These are phyloP conservation scores for Liquidambar formosana DNA, from an alignment of 164 flowering plant species.

Conservation along the genomic window DNA sequence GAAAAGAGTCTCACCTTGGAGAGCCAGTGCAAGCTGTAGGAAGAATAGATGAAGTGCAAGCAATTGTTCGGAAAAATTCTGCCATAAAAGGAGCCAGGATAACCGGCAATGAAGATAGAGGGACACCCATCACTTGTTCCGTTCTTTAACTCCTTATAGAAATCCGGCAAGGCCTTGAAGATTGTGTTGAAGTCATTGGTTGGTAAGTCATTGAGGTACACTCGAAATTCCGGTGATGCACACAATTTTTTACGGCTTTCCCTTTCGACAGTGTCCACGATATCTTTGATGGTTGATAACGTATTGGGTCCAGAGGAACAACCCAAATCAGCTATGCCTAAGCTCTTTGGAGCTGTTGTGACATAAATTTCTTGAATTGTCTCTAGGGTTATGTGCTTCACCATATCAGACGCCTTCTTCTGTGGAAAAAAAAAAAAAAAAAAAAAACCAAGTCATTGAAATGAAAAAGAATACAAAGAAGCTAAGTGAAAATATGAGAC, in stretches of 20 bases:
- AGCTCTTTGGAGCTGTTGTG: conserved; percentile 35
- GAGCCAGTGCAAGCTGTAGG: conserved; percentile 80
- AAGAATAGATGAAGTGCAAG: conserved; percentile 71
- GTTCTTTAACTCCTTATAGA: conserved; percentile 36
- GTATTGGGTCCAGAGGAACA: conserved; percentile 89
- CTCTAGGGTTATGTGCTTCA: conserved; percentile 56
- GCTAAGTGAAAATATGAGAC: not conserved
- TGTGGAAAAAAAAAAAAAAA: conserved; percentile 18
- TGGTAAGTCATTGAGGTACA: conserved; percentile 82
- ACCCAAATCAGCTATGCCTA: conserved; percentile 81
- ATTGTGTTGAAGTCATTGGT: conserved; percentile 85
- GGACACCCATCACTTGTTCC: conserved; percentile 21
- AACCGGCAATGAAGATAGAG: conserved; percentile 55
- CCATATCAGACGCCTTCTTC: conserved; percentile 69
- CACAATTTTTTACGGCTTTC: conserved; percentile 16
- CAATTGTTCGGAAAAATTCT: conserved; percentile 61
- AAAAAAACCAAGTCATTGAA: not conserved
- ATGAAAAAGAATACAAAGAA: not conserved
- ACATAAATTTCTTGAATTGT: conserved; percentile 46
- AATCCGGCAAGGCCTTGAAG: conserved; percentile 66
- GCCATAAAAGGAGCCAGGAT: conserved; percentile 75
- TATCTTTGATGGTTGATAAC: conserved; percentile 45
- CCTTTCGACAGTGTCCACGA: conserved; percentile 43
- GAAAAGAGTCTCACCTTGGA: conserved; percentile 45
- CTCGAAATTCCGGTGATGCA: conserved; percentile 49